Evolutionary conservation across 2,329 filamentous ascomycete genomes (phyloP).

Genomic region (Pyrenophora tritici-repentis): DNA sequence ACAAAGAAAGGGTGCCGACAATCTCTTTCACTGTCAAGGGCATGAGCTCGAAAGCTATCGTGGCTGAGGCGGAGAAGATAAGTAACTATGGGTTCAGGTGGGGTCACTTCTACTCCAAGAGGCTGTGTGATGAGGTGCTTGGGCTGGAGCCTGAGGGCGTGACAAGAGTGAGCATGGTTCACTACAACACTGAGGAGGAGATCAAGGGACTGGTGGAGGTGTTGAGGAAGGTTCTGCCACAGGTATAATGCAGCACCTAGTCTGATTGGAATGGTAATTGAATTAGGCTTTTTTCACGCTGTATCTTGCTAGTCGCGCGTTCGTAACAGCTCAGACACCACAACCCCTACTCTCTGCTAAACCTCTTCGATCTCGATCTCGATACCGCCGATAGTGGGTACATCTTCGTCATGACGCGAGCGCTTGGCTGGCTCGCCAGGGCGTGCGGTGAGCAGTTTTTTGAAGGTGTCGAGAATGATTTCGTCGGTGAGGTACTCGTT

Average conservation of each 20-base stretch:
- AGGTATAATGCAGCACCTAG: background rate
- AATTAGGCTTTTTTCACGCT: no score
- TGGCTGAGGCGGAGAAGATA: constrained; percentile 65
- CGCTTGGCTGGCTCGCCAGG: no score
- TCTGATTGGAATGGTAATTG: no score
- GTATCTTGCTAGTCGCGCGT: no score
- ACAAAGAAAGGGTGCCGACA: constrained; percentile 62
- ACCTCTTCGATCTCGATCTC: no score
- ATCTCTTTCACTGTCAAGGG: constrained; percentile 69
- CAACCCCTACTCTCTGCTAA: no score
- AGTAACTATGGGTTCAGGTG: constrained; percentile 67
- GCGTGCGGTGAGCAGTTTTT: no score
- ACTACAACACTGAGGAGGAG: constrained; percentile 73
- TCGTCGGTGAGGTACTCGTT: no score
- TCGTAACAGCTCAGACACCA: no score
- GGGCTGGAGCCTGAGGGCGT: constrained; percentile 65
- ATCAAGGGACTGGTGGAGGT: constrained; percentile 58
- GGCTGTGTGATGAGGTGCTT: constrained; percentile 64
- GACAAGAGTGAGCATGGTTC: constrained; percentile 71
- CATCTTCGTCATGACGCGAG: no score
- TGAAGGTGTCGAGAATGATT: no score
- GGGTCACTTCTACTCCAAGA: constrained; percentile 71
- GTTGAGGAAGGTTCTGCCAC: constrained; percentile 56
- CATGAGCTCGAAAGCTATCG: constrained; percentile 60
- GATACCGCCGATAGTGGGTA: no score